Evolutionary conservation across 371 early-diverging fungal genomes (phyloP).

Genomic region (Mortierella sp.): DNA sequence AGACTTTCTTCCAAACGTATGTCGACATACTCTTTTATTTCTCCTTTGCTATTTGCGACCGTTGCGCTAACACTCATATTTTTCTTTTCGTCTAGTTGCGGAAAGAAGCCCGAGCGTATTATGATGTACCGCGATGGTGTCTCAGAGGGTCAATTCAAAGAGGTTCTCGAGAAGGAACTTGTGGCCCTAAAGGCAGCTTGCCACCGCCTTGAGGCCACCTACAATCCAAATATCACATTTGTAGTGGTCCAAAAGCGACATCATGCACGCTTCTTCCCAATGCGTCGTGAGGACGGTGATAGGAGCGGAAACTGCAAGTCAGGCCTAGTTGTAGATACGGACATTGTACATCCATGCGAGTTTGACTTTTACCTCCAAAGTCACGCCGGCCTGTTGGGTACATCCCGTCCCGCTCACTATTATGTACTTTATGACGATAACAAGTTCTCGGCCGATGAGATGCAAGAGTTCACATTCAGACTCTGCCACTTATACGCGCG

Average conservation of each 20-base stretch:
- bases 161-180: slow-evolving; percentile 77
- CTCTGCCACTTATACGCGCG: slow-evolving; percentile 89
- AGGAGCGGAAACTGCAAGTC: slow-evolving; percentile 81
- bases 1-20: slow-evolving; percentile 61
- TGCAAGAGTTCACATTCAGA: slow-evolving; percentile 82
- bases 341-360: slow-evolving; percentile 71
- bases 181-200: slow-evolving; percentile 80
- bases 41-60: not conserved
- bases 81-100: slow-evolving; percentile 9
- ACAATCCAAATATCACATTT: slow-evolving; percentile 83
- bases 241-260: slow-evolving; percentile 94
- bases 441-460: slow-evolving; percentile 70
- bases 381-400: slow-evolving; percentile 90
- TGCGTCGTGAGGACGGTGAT: slow-evolving; percentile 55
- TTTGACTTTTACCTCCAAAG: slow-evolving; percentile 90
- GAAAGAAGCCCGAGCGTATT: slow-evolving; percentile 77
- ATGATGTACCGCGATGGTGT: slow-evolving; percentile 88
- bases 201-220: slow-evolving; percentile 64
- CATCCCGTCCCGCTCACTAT: slow-evolving; percentile 89
- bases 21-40: not conserved
- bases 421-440: slow-evolving; percentile 85
- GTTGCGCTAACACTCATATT: not conserved
- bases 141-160: slow-evolving; percentile 81
- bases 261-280: slow-evolving; percentile 85
- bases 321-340: slow-evolving; percentile 86